These are phyloP conservation scores for Clohesyomyces aquaticus DNA, from an alignment of 495 filamentous ascomycete genomes.

Conservation along the genomic window DNA sequence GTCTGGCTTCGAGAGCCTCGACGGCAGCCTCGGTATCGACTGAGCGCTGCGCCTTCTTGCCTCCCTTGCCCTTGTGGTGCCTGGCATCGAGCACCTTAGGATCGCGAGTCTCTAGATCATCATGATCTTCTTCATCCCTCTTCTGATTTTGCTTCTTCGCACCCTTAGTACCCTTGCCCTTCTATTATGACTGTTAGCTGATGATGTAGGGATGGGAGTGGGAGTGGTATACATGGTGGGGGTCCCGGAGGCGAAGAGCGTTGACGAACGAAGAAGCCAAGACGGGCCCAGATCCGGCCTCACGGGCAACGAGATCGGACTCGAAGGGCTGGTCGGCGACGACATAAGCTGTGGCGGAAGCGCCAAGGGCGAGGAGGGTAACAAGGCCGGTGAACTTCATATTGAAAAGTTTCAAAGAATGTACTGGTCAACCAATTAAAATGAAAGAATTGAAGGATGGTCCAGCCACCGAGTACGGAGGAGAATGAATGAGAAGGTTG, in stretches of 20 bases:
- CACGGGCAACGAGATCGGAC: slow-evolving; percentile 12
- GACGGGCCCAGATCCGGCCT: slow-evolving; percentile 18
- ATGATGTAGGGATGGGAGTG: too few species aligned
- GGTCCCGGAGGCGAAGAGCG: slow-evolving; percentile 4
- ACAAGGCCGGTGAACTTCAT: slow-evolving; percentile 28
- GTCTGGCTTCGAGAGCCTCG: slow-evolving; percentile 11
- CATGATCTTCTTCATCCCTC: too few species aligned
- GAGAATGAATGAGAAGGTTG: slow-evolving; percentile 26
- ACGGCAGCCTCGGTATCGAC: too few species aligned
- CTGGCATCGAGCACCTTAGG: too few species aligned
- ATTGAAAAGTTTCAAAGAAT: slow-evolving; percentile 15
- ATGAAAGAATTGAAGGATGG: slow-evolving; percentile 22
- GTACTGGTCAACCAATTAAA: neutral
- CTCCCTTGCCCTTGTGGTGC: neutral
- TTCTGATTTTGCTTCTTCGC: too few species aligned
- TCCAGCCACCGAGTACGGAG: slow-evolving; percentile 23
- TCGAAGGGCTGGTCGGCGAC: slow-evolving; percentile 17
- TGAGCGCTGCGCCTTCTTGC: too few species aligned
- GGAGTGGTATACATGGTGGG: neutral
- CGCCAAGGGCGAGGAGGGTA: slow-evolving; percentile 22
- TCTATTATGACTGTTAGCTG: too few species aligned
- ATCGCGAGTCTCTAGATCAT: too few species aligned
- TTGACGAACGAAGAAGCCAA: slow-evolving; percentile 10
- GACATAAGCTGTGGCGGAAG: slow-evolving; percentile 25
- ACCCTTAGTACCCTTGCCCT: too few species aligned